Conservation (phyloP, 1,139 yeast species). For the Debaryomyces subglobosus region DNA sequence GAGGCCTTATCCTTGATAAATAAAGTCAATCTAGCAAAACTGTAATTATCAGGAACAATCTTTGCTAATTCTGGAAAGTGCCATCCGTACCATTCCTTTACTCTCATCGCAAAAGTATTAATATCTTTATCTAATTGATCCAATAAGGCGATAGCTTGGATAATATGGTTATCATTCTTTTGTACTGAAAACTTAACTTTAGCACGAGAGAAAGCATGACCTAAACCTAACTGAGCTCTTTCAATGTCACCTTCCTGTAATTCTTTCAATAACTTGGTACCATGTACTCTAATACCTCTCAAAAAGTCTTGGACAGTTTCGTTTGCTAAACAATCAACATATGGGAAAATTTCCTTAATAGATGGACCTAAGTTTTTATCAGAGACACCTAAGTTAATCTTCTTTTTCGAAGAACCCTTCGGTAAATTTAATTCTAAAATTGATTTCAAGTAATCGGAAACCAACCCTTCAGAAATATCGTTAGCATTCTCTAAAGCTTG, state of each 20-base stretch:
- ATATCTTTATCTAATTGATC: slow-evolving; percentile 97
- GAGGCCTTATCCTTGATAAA: slow-evolving; percentile 86
- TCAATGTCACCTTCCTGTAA: slow-evolving; percentile 94
- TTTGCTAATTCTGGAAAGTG: slow-evolving; percentile 99
- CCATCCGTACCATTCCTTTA: slow-evolving; percentile 99
- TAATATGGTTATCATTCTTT: slow-evolving; percentile 97
- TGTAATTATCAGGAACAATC: slow-evolving; percentile 90
- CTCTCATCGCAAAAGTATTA: slow-evolving; percentile 97
- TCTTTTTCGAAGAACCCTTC: slow-evolving; percentile 72
- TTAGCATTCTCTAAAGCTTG: slow-evolving; percentile 98
- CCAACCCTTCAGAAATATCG: slow-evolving; percentile 96
- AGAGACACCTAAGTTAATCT: slow-evolving; percentile 78
- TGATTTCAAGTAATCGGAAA: slow-evolving; percentile 87
- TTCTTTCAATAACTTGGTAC: slow-evolving; percentile 85
- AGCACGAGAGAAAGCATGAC: slow-evolving; percentile 98
- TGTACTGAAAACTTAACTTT: slow-evolving; percentile 98
- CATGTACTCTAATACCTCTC: slow-evolving; percentile 93
- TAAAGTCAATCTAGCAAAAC: slow-evolving; percentile 81
- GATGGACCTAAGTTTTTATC: slow-evolving; percentile 97
- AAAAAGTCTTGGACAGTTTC: slow-evolving; percentile 93
- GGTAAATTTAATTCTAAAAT: slow-evolving; percentile 90
- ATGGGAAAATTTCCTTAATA: slow-evolving; percentile 86
- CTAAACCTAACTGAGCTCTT: slow-evolving; percentile 97
- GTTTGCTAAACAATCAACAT: slow-evolving; percentile 85
- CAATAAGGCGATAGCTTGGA: slow-evolving; percentile 95